phyloP scores from a whole-genome alignment of 495 filamentous ascomycete species.

The Pyrenula aspistea region DNA sequence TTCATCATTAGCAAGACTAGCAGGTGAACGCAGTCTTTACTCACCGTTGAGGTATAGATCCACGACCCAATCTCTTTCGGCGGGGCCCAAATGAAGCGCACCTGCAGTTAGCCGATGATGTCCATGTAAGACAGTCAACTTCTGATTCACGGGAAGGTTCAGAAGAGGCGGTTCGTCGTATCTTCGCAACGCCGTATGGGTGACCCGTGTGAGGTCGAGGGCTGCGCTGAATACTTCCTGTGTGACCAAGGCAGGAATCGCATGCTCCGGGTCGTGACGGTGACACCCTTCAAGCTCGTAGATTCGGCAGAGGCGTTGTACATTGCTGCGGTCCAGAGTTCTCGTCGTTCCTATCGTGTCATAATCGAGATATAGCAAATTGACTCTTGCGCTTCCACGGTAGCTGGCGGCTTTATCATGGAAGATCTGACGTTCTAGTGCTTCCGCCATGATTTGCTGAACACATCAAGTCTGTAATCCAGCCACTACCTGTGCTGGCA shows the following conservation, averaged over 20 bases:
- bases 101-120: neutral
- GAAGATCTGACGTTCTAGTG: neutral
- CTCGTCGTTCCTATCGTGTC: neutral
- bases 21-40: neutral
- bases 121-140: neutral
- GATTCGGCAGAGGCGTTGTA: neutral
- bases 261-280: neutral
- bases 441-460: neutral
- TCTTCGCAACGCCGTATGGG: neutral
- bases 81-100: neutral
- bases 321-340: neutral
- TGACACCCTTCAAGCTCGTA: neutral
- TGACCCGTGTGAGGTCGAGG: neutral
- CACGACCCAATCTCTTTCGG: neutral
- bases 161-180: neutral
- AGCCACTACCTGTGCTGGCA: neutral
- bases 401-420: neutral
- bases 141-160: neutral
- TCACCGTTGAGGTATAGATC: constrained; percentile 1
- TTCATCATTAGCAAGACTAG: neutral
- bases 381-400: neutral
- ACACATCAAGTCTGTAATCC: neutral
- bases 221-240: neutral
- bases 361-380: neutral
- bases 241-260: neutral